Percentiles rank a stretch among this genome's conserved stretches.
Evolutionary conservation across 73 alveolate genomes (phyloP).

Genomic region (Tetrahymena borealis): DNA sequence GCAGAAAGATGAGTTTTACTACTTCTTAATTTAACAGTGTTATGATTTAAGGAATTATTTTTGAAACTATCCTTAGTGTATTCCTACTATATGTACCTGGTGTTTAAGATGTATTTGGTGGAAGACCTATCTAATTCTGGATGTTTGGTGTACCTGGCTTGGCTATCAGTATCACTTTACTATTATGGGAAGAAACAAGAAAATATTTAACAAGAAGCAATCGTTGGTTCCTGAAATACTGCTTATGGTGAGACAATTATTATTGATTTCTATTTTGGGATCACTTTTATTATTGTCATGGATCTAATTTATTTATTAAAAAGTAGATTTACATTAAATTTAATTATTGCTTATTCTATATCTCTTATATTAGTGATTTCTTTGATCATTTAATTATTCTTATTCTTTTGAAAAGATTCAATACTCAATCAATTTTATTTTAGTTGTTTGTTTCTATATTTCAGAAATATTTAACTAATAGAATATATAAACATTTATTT

Average conservation of each 20-base stretch:
- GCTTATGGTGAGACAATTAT: background rate
- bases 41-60: constrained; percentile 26
- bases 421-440: too few species aligned
- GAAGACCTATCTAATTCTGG: constrained; percentile 36
- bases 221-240: background rate
- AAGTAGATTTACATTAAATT: background rate
- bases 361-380: too few species aligned
- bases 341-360: background rate
- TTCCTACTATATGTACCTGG: constrained; percentile 36
- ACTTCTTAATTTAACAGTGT: background rate
- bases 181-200: constrained; percentile 35
- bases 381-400: too few species aligned
- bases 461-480: too few species aligned
- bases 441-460: too few species aligned
- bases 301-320: background rate
- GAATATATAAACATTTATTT: too few species aligned
- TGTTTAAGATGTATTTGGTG: constrained; percentile 35
- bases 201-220: constrained; percentile 21
- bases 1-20: constrained; percentile 24
- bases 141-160: constrained; percentile 40
- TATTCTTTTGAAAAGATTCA: too few species aligned
- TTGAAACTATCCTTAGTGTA: constrained; percentile 8
- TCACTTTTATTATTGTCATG: too few species aligned
- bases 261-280: too few species aligned
- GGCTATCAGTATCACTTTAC: constrained; percentile 5